Evolutionary conservation across 345 rosid genomes (phyloP).

Genomic region (Combretum micranthum): DNA sequence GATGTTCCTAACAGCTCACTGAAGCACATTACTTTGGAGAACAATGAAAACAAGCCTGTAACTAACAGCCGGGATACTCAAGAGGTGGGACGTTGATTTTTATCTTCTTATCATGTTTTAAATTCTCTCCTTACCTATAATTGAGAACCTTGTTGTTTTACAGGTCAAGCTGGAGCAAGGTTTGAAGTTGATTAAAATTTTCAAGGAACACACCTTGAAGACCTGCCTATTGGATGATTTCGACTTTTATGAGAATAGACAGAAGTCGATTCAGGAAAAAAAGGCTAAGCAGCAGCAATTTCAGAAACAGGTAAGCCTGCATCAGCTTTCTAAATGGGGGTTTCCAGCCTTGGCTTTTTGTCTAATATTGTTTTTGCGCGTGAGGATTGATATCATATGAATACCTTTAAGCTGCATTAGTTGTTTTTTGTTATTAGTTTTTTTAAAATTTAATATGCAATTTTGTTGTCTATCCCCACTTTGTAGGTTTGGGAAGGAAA

Average conservation of each 20-base stretch:
- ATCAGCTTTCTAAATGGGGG: neutral
- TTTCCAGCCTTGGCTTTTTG: neutral
- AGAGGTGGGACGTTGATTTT: slow-evolving; percentile 39
- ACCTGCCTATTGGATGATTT: slow-evolving; percentile 90
- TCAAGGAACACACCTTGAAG: slow-evolving; percentile 67
- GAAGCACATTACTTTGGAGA: slow-evolving; percentile 87
- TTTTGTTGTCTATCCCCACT: neutral
- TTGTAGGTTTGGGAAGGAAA: slow-evolving; percentile 14
- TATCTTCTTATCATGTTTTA: no score
- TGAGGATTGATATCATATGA: neutral
- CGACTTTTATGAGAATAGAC: slow-evolving; percentile 70
- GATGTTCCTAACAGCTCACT: slow-evolving; percentile 88
- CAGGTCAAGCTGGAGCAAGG: slow-evolving; percentile 76
- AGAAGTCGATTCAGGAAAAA: slow-evolving; percentile 75
- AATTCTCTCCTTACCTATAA: neutral
- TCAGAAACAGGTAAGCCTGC: slow-evolving; percentile 47
- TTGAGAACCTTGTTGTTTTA: slow-evolving; percentile 3
- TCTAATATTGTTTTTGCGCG: neutral
- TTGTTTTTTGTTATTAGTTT: neutral
- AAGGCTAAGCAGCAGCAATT: slow-evolving; percentile 68
- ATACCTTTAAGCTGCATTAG: neutral
- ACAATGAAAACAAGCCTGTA: slow-evolving; percentile 94
- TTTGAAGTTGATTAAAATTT: slow-evolving; percentile 66
- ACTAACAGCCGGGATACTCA: slow-evolving; percentile 95
- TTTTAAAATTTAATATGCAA: neutral